phyloP scores from a whole-genome alignment of 1,284 basidiomycete species.

The Trichosporon coremiiforme region DNA sequence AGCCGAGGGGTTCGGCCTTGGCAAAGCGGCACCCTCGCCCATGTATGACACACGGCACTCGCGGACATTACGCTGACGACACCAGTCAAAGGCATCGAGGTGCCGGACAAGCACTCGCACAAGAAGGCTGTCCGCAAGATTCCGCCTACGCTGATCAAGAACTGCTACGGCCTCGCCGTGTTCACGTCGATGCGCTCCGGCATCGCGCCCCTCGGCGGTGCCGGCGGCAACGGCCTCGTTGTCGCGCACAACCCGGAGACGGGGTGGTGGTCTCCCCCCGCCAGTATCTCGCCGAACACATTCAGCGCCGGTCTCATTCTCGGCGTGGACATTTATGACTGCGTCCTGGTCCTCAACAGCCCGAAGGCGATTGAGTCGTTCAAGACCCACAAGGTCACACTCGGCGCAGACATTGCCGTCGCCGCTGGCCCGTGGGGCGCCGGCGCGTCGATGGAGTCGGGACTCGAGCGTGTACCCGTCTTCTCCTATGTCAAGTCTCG shows the following conservation, averaged over 20 bases:
- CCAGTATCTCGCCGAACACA: constrained; percentile 60
- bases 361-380: constrained; percentile 60
- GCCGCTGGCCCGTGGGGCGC: constrained; percentile 61
- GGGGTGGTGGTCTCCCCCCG: constrained; percentile 61
- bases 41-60: background rate
- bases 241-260: constrained; percentile 55
- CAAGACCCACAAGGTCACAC: constrained; percentile 59
- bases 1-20: background rate
- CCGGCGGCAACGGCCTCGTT: constrained; percentile 59
- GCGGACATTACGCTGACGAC: background rate
- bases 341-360: constrained; percentile 58
- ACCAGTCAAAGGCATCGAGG: constrained; percentile 49
- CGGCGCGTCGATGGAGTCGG: constrained; percentile 58
- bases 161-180: constrained; percentile 59
- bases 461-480: constrained; percentile 56
- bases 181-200: constrained; percentile 60
- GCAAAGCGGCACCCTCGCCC: background rate
- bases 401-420: constrained; percentile 60
- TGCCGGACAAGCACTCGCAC: constrained; percentile 50
- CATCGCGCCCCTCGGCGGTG: constrained; percentile 61
- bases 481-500: constrained; percentile 56
- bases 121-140: constrained; percentile 60
- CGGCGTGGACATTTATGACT: constrained; percentile 59
- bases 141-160: constrained; percentile 58
- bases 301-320: constrained; percentile 56